These are phyloP conservation scores for Podaxis sp. DNA, from an alignment of 768 basidiomycete species.

Conservation along the genomic window DNA sequence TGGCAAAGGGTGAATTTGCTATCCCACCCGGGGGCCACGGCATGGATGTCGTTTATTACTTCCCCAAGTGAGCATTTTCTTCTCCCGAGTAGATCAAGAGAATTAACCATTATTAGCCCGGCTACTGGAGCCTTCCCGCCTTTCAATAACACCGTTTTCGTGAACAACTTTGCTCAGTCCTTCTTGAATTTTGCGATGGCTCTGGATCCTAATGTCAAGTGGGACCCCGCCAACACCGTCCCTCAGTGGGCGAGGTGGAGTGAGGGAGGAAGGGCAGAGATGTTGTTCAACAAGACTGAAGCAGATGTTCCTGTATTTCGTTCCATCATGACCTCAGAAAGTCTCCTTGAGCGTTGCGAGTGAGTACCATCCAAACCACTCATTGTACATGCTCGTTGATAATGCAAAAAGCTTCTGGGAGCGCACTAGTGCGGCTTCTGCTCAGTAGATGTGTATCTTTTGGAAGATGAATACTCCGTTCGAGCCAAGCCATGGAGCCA, in stretches of 20 bases:
- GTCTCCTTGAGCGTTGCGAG: slow-evolving; percentile 5
- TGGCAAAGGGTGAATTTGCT: slow-evolving; percentile 36
- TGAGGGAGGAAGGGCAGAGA: slow-evolving; percentile 25
- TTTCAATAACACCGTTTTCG: slow-evolving; percentile 31
- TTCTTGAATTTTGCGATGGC: slow-evolving; percentile 33
- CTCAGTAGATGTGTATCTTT: not conserved
- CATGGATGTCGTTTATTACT: slow-evolving; percentile 35
- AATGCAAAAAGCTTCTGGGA: slow-evolving; percentile 1
- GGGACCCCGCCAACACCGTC: slow-evolving; percentile 24
- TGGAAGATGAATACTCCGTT: not conserved
- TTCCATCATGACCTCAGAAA: not conserved
- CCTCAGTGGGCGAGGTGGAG: slow-evolving; percentile 31
- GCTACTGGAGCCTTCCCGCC: slow-evolving; percentile 18
- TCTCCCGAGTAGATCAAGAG: not conserved
- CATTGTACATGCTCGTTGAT: not conserved
- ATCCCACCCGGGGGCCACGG: slow-evolving; percentile 37
- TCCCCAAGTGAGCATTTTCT: slow-evolving; percentile 28
- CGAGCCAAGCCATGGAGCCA: not conserved
- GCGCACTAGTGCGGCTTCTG: not conserved
- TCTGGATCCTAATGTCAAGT: slow-evolving; percentile 27
- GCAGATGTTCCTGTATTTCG: slow-evolving; percentile 19
- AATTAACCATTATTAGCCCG: not conserved
- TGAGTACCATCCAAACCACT: not conserved
- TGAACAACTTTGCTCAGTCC: slow-evolving; percentile 30
- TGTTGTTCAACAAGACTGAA: slow-evolving; percentile 42